Evolutionary conservation across 208 protist species (phyloP), one percentile per base, ranked within the genome.

Genomic region (Trypanosomatidae sp.): DNA sequence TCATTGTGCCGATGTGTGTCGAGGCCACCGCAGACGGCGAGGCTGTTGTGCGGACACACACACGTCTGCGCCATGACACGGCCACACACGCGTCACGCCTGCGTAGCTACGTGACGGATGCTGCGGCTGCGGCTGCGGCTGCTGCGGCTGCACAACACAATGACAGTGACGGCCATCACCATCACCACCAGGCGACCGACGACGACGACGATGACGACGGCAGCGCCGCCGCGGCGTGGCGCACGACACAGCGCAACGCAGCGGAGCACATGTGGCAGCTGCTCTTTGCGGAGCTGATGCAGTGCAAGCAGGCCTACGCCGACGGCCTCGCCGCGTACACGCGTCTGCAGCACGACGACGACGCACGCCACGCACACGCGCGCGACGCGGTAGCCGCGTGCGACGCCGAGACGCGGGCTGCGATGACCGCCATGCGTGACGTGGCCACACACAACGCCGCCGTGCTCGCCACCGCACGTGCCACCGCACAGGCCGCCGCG

Each of bases 221-320:
- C 27, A 4, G 46, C 6, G 4, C 13, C 15, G 30, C n/a, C 30
- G 11, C n/a, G 11, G n/a, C n/a, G 30, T n/a, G 11, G n/a, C 30
- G 11, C 11, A 35, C 11, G 11, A n/a, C 11, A 35, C 30, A n/a
- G n/a, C n/a, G n/a, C n/a, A 35, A 11, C 2, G 42, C 45, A 0
- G 59, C 66, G 13, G 60, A 74, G 25, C 18, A 59, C 13, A 63
- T 91, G 43, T 91, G 77, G 62, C 28, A 43, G 15, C 68, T 62
- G 11, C 56, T 91, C 21, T 59, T 87, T 19, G 43, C 41, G 2
- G 69, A 86, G 52, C 49, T 86, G 15, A 63, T 70, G 3, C 37
- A 37, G 8, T 67, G 69, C 51, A 62, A 67, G 45, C 19, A 33
- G 5, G 51, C 68, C 44, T 49, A 77, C 28, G 46, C 40, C 2